Evolutionary conservation across 805 yeast species (phyloP).

Genomic region (Zygotorulaspora danielsina): DNA sequence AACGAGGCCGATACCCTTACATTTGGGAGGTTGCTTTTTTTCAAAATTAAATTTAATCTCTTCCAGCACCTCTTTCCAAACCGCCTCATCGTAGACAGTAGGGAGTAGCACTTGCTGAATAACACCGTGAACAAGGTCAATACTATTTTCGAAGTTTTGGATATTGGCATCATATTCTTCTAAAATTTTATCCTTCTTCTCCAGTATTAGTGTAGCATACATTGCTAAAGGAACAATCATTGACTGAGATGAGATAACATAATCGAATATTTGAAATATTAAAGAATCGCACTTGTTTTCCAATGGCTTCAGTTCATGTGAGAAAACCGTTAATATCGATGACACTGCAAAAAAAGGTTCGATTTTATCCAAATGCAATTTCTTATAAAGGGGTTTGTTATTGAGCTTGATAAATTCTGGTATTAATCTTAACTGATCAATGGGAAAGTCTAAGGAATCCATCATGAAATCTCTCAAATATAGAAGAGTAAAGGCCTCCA

Average conservation of each 20-base stretch:
- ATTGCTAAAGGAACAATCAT: slow-evolving; percentile 54
- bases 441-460: slow-evolving; percentile 58
- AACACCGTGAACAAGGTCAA: slow-evolving; percentile 37
- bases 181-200: slow-evolving; percentile 44
- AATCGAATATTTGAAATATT: slow-evolving; percentile 64
- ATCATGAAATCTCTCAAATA: slow-evolving; percentile 85
- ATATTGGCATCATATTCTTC: slow-evolving; percentile 22
- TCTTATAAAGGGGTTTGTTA: slow-evolving; percentile 44
- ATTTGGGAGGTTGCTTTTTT: slow-evolving; percentile 5
- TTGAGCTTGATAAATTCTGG: slow-evolving; percentile 52
- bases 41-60: slow-evolving; percentile 6
- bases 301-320: slow-evolving; percentile 56
- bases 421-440: slow-evolving; percentile 61
- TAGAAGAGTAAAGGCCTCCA: slow-evolving; percentile 53
- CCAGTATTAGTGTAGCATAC: slow-evolving; percentile 52
- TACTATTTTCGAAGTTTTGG: slow-evolving; percentile 32
- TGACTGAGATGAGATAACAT: slow-evolving; percentile 53
- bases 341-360: slow-evolving; percentile 70
- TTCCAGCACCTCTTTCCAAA: slow-evolving; percentile 21
- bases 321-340: slow-evolving; percentile 67
- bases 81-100: slow-evolving; percentile 10
- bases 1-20: slow-evolving; percentile 12
- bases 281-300: slow-evolving; percentile 36
- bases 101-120: slow-evolving; percentile 40
- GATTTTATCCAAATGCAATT: slow-evolving; percentile 38